These are phyloP conservation scores for Neurospora hispaniola DNA, from an alignment of 495 filamentous ascomycete species.

Conservation along the genomic window DNA sequence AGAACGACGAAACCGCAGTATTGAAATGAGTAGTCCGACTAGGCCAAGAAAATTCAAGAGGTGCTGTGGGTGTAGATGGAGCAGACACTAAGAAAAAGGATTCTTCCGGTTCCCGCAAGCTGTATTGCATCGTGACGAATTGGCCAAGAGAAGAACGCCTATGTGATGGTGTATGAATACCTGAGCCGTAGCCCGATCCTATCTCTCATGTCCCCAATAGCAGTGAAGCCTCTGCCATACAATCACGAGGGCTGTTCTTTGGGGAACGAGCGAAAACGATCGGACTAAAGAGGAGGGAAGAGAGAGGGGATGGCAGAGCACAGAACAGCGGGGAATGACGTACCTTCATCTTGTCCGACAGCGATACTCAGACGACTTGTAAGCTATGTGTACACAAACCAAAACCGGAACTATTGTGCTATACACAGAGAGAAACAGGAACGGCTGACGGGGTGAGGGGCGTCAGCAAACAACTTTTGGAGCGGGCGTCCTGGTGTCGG, in stretches of 20 bases:
- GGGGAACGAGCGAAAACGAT: not conserved
- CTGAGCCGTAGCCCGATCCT: not conserved
- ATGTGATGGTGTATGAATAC: not conserved
- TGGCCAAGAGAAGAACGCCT: not conserved
- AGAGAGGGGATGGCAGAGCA: constrained; percentile 11
- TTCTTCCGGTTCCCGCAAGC: not conserved
- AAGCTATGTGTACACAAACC: constrained; percentile 4
- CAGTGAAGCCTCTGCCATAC: not conserved
- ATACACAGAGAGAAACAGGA: not conserved
- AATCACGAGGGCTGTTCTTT: not conserved
- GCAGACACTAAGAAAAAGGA: not conserved
- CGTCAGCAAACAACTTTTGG: constrained; percentile 8
- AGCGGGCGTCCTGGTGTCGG: constrained; percentile 5
- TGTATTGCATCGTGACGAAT: not conserved
- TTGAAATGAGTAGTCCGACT: not conserved
- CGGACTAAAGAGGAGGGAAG: constrained; percentile 2
- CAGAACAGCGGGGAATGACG: constrained; percentile 25
- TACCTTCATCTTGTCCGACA: constrained; percentile 38
- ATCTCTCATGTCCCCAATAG: not conserved
- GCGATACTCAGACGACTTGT: constrained; percentile 6
- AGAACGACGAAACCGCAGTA: not conserved
- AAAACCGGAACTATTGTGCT: constrained; percentile 2
- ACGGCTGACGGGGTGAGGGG: constrained; percentile 4
- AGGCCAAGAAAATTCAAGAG: not conserved
- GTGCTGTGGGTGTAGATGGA: not conserved